phyloP scores from a whole-genome alignment of 805 yeast genomes.

The Myxozyma neotropica region DNA sequence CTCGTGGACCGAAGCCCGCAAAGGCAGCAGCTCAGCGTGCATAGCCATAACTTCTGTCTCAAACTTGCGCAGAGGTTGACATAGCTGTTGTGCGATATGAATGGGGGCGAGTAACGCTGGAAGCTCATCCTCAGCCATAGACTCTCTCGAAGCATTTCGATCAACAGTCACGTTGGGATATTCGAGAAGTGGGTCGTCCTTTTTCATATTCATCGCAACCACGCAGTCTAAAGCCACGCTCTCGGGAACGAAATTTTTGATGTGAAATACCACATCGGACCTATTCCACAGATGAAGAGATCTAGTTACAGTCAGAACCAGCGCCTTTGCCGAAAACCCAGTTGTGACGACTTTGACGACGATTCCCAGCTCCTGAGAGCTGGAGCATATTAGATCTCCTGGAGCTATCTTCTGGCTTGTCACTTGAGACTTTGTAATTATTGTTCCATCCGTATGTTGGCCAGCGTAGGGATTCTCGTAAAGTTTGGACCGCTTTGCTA shows the following conservation, averaged over 20 bases:
- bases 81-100: conserved; percentile 11
- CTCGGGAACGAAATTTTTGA: conserved; percentile 17
- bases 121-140: not conserved
- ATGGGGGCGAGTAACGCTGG: conserved; percentile 21
- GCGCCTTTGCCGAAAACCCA: not conserved
- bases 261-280: not conserved
- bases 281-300: not conserved
- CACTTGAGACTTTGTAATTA: not conserved
- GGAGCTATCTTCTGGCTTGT: not conserved
- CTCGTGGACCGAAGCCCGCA: conserved; percentile 1
- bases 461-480: not conserved
- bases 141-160: not conserved
- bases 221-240: conserved; percentile 10
- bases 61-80: conserved; percentile 23
- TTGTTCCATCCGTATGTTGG: not conserved
- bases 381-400: conserved; percentile 10
- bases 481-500: conserved; percentile 15
- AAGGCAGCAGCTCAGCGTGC: conserved; percentile 13
- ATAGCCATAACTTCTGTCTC: conserved; percentile 10
- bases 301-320: conserved; percentile 12
- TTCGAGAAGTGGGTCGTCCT: conserved; percentile 5
- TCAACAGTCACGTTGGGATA: conserved; percentile 1
- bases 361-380: conserved; percentile 5
- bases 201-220: conserved; percentile 6
- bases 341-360: not conserved